Evolutionary conservation across 2,329 filamentous ascomycete species (phyloP), one percentile per base, ranked within the genome.

Genomic region (Dothidotthia symphoricarpi): DNA sequence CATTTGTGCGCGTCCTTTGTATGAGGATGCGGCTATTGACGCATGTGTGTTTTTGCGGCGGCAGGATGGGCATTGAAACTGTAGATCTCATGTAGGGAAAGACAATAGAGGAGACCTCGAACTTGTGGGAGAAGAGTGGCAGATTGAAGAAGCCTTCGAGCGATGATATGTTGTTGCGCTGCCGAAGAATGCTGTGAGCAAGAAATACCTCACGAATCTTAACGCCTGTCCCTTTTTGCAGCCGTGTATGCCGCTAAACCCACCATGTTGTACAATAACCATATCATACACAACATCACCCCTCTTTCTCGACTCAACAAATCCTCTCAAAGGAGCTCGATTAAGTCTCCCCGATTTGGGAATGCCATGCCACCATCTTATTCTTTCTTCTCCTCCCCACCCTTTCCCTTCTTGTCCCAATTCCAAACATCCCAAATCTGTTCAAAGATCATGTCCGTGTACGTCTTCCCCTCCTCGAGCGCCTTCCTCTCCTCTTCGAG

Each of bases 391-490:
- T 47, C 44, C 11, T 45, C 45, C 3, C 49, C 52, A 32, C 51
- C 55, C 43, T 57, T 55, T 25, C 54, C 58, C 46, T 61, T 64
- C 57, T 67, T 64, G 28, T 68, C 68, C 66, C 68, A 68, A 56
- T 66, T 71, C 68, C 67, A 70, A 36, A 73, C 70, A 30, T 73
- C 70, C 69, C 67, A 72, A 36, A 73, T 67, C 59, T 73, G 70
- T 30, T 70, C 69, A 45, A 67, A 56, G 29, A 73, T 73, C 48
- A 73, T 53, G 43, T 62, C 66, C 11, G 61, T 59, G 55, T 70
- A 72, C 3, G 59, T 63, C 51, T 66, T 70, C 6, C 64, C 65
- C 45, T 66, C 61, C 28, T 61, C 59, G 16, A 63, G 36, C 15
- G 60, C 61, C 48, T 69, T 69, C 57, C 63, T 64, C 45, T 73